These are phyloP conservation scores for Fusarium camptoceras DNA, from an alignment of 2,329 filamentous ascomycete genomes.

Conservation along the genomic window DNA sequence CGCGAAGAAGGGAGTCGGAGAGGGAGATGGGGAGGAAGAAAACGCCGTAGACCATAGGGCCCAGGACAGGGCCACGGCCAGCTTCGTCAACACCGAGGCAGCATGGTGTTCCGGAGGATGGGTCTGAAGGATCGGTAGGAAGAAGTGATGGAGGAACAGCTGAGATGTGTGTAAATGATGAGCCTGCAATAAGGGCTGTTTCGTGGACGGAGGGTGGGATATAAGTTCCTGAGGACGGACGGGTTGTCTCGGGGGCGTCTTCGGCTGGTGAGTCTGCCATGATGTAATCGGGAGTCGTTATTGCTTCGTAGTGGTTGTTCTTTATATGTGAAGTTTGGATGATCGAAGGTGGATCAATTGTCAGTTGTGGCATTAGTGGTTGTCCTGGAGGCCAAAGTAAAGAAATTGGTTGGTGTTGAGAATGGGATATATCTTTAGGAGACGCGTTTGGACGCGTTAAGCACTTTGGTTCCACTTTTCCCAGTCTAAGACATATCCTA, in stretches of 20 bases:
- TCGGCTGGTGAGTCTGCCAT: conserved; percentile 59
- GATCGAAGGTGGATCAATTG: neutral
- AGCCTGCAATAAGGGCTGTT: conserved; percentile 68
- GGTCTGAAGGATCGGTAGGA: conserved; percentile 52
- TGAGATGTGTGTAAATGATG: conserved; percentile 79
- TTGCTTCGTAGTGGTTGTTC: neutral
- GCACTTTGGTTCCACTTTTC: conserved; percentile 20
- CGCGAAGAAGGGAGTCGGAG: conserved; percentile 78
- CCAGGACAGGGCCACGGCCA: conserved; percentile 92
- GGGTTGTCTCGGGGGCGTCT: conserved; percentile 38
- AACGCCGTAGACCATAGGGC: conserved; percentile 78
- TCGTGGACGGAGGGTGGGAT: conserved; percentile 76
- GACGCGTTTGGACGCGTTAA: conserved; percentile 42
- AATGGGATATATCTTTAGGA: conserved; percentile 2
- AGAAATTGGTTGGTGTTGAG: neutral
- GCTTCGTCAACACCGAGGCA: conserved; percentile 94
- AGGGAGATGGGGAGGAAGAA: conserved; percentile 80
- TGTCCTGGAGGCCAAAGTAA: conserved; percentile 6
- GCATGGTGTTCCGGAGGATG: conserved; percentile 61
- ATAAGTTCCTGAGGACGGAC: conserved; percentile 55
- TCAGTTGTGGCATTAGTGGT: neutral
- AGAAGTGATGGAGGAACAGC: conserved; percentile 72
- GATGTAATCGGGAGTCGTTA: conserved; percentile 1
- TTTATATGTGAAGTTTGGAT: neutral
- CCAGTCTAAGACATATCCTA: neutral